Evolutionary conservation across 768 basidiomycete genomes (phyloP), one percentile per base, ranked within the genome.

Genomic region (Leccinum ochraceum): DNA sequence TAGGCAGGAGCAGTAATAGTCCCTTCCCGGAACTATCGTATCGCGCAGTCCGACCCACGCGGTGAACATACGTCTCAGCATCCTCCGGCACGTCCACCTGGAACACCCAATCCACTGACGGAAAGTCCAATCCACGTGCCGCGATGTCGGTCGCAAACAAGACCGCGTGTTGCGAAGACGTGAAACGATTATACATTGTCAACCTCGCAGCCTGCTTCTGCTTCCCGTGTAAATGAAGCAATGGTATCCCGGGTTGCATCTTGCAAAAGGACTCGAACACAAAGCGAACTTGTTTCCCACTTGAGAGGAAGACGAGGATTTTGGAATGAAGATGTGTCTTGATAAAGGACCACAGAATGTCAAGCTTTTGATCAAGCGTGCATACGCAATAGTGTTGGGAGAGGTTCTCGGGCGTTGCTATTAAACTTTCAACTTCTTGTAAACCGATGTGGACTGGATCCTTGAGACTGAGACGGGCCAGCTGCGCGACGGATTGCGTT

Each of bases 81-180:
- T 99, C 96, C 76, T 99, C 96, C 0, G 96, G 96, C 3, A 92
- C 93, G 73, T 99, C 96, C 13, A 95, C 78, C 72, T 99, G 96
- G 30, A 99, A 71, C 2, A 99, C 96, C 96, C 96, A 98, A 74
- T 97, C 93, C 22, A 99, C 88, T 0, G 91, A 83, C 4, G 97
- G 96, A 76, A 99, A 99, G 76, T 99, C 96, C 59, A 98, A 80
- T 1, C 96, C 96, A 60, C 96, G 87, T 5, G 96, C 94, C 37
- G 96, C 96, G 61, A 99, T 89, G 71, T 99, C 96, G 11, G 96
- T 99, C 17, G 95, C 95, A 67, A 99, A 89, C 22, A 98, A 81
- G 6, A 96, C 85, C 2, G 94, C 89, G 66, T 95, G 87, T 65
- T 88, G 86, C 50, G 88, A 87, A 3, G 85, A 77, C 3, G 89